A percentile compares a stretch with the other conserved stretches of the same genome.
These are phyloP conservation scores for Neofusicoccum cordaticola DNA, from an alignment of 2,329 filamentous ascomycete species.

Conservation along the genomic window DNA sequence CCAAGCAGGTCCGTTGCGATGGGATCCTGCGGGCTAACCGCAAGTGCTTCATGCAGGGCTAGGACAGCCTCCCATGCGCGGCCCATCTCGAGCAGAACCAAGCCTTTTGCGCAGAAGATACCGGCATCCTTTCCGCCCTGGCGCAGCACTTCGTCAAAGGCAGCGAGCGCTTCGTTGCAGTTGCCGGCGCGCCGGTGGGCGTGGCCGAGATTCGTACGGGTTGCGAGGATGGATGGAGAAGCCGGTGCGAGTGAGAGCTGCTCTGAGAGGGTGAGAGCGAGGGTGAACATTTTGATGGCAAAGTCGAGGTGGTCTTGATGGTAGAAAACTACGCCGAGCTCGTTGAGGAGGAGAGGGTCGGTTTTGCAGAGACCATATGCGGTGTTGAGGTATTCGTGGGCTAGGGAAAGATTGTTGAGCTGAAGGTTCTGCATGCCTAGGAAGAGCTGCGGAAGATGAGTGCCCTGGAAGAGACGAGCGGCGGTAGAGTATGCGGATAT, in stretches of 20 bases:
- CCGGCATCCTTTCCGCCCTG: conserved; percentile 75
- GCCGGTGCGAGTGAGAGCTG: conserved; percentile 79
- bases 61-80: conserved; percentile 74
- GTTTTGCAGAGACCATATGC: conserved; percentile 79
- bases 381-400: conserved; percentile 89
- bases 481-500: conserved; percentile 97
- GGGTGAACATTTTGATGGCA: conserved; percentile 73
- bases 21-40: conserved; percentile 74
- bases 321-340: conserved; percentile 94
- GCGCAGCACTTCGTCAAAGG: conserved; percentile 85
- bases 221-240: conserved; percentile 68
- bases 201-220: conserved; percentile 85
- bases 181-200: conserved; percentile 71
- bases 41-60: conserved; percentile 79
- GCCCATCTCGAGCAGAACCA: conserved; percentile 77
- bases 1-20: conserved; percentile 76
- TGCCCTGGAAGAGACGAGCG: conserved; percentile 91
- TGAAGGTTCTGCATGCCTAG: conserved; percentile 98
- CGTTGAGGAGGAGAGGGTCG: conserved; percentile 88
- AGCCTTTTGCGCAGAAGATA: conserved; percentile 77
- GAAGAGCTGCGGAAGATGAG: conserved; percentile 92
- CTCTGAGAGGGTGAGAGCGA: conserved; percentile 72
- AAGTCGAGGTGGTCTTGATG: conserved; percentile 78
- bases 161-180: conserved; percentile 67
- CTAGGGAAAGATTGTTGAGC: conserved; percentile 89